A percentile compares a stretch with the other conserved stretches of the same genome.
phyloP scores from a whole-genome alignment of 768 basidiomycete species.

The Amanita pallidorosea region DNA sequence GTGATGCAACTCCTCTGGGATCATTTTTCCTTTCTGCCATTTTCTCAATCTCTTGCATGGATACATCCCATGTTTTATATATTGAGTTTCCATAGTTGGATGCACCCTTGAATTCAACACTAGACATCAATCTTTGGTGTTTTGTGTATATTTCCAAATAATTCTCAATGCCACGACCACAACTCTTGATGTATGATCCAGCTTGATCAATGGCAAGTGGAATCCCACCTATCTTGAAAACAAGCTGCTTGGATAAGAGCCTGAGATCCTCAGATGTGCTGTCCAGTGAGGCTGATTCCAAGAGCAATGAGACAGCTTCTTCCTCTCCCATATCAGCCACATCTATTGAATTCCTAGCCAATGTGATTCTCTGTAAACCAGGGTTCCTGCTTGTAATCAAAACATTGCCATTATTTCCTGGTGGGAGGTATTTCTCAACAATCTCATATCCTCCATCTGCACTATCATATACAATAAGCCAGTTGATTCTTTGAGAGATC shows the following conservation, averaged over 20 bases:
- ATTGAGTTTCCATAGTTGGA: not conserved
- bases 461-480: slow-evolving; percentile 13
- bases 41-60: not conserved
- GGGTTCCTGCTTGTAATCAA: slow-evolving; percentile 11
- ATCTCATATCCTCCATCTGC: too few species aligned
- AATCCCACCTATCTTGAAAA: not conserved
- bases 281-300: not conserved
- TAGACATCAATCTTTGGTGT: not conserved
- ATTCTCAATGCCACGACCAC: not conserved
- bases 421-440: too few species aligned
- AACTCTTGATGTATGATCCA: not conserved
- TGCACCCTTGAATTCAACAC: not conserved
- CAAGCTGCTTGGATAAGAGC: not conserved
- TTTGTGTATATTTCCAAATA: not conserved
- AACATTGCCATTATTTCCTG: too few species aligned
- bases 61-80: slow-evolving; percentile 3
- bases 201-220: slow-evolving; percentile 12
- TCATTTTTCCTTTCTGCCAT: not conserved
- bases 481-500: slow-evolving; percentile 6
- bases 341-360: not conserved
- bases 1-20: not conserved
- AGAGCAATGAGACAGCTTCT: slow-evolving; percentile 7
- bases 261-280: not conserved
- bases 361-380: slow-evolving; percentile 2
- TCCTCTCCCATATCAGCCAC: slow-evolving; percentile 9